Evolutionary conservation across 2,329 filamentous ascomycete genomes (phyloP), one percentile per base, ranked within the genome.

Genomic region (Fonsecaea nubica): DNA sequence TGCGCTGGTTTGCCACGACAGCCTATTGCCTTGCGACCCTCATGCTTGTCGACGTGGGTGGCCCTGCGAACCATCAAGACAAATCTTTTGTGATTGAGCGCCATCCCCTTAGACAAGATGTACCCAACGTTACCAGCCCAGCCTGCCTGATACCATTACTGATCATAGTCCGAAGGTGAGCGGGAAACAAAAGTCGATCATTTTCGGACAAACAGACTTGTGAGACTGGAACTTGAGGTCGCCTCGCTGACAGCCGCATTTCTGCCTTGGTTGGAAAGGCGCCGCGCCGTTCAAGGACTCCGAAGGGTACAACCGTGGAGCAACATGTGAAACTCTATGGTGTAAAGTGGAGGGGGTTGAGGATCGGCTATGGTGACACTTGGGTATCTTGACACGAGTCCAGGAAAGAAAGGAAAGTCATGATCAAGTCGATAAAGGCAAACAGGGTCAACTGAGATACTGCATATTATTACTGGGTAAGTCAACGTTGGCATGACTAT

Each of bases 11-110:
- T n/a, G 42, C 42, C 18, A 9, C 7, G 42, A n/a, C 45, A 18
- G 45, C 45, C 45, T 50, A 50, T 50, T 25, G 42, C 45, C 45
- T 50, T 12, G 45, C 45, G 45, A 50, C 18, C 1, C 40, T 42
- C 38, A 15, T 40, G 38, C 38, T 15, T 36, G 7, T 36, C 7
- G 35, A 36, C 35, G 35, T 36, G 35, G 7, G 10, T 36, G 35
- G 35, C 38, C 15, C 12, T 4, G 38, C 4, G 10, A 40, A 40
- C 38, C 4, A 40, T 3, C 38, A 15, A 10, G 38, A 25, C 25
- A 40, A 40, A 12, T 4, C 12, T 13, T 40, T 13, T 13, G 15
- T 40, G 12, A 40, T 40, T 15, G 15, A 10, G 38, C 38, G 15
- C 10, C 12, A 40, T 40, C 38, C 10, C 12, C 38, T 40, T 40